Conservation (phyloP, 805 yeast species). For the Hanseniaspora valbyensis region DNA sequence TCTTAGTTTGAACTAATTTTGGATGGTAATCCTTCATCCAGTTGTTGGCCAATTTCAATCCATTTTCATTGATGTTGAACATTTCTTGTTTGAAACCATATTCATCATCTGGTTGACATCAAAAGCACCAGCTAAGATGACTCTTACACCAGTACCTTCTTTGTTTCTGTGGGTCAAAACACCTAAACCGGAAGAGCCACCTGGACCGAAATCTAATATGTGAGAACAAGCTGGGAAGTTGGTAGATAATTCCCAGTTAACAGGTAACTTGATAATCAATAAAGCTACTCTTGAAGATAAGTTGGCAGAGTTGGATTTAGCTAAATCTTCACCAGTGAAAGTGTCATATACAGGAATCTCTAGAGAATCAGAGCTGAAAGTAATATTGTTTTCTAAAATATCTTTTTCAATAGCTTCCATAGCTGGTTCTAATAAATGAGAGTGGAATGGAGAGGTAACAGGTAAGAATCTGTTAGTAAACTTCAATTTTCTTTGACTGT, state of each 20-base stretch:
- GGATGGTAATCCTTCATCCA: conserved; percentile 89
- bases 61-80: conserved; percentile 54
- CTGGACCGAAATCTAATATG: conserved; percentile 95
- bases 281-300: conserved; percentile 60
- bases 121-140: conserved; percentile 85
- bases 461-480: conserved; percentile 91
- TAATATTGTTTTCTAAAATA: conserved; percentile 46
- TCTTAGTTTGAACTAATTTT: conserved; percentile 60
- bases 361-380: conserved; percentile 45
- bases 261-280: conserved; percentile 80
- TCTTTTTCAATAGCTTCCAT: conserved; percentile 56
- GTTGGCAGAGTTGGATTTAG: conserved; percentile 38
- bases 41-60: conserved; percentile 73
- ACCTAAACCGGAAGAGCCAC: conserved; percentile 95
- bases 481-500: conserved; percentile 84
- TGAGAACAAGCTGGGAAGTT: conserved; percentile 64
- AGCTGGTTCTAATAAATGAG: conserved; percentile 69
- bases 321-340: conserved; percentile 68
- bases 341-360: conserved; percentile 88
- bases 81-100: conserved; percentile 93
- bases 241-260: conserved; percentile 90
- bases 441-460: conserved; percentile 94
- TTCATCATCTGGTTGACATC: conserved; percentile 67
- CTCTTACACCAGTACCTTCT: conserved; percentile 95
- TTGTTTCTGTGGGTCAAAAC: conserved; percentile 92